These are phyloP conservation scores for Aethionema arabicum DNA, from an alignment of 345 rosid genomes.

Conservation along the genomic window DNA sequence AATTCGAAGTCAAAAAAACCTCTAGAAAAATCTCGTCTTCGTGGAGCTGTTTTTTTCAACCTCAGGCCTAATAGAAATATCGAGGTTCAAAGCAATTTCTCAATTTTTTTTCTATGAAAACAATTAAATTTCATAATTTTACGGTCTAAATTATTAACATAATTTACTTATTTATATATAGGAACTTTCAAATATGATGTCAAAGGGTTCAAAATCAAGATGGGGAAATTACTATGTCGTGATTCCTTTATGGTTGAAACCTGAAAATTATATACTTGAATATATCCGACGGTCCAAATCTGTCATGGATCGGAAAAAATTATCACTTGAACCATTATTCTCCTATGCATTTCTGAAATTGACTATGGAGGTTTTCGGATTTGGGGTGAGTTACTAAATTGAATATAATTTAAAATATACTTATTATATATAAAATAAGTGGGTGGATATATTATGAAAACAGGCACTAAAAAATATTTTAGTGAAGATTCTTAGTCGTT, in stretches of 20 bases:
- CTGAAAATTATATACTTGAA: slow-evolving; percentile 41
- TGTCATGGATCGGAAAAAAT: slow-evolving; percentile 47
- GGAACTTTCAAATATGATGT: slow-evolving; percentile 52
- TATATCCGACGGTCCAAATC: slow-evolving; percentile 46
- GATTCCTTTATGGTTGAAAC: slow-evolving; percentile 42
- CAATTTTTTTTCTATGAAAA: not conserved
- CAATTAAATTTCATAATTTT: not conserved
- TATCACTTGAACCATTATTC: slow-evolving; percentile 50
- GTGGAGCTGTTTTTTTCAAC: slow-evolving; percentile 46
- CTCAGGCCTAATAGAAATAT: slow-evolving; percentile 50
- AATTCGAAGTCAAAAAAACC: slow-evolving; percentile 8
- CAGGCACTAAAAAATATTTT: slow-evolving; percentile 42
- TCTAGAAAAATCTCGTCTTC: slow-evolving; percentile 33
- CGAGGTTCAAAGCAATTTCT: slow-evolving; percentile 37
- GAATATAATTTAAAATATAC: not conserved
- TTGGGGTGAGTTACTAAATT: slow-evolving; percentile 27
- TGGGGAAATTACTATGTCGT: slow-evolving; percentile 53
- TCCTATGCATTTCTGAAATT: slow-evolving; percentile 33
- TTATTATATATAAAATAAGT: not conserved
- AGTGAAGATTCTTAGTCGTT: slow-evolving; percentile 43
- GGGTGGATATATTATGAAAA: not conserved
- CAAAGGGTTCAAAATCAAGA: slow-evolving; percentile 34
- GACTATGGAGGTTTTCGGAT: slow-evolving; percentile 36
- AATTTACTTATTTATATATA: not conserved
- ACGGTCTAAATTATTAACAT: too few relatives aligned